A percentile compares a stretch with the other conserved stretches of the same genome.
phyloP scores from a whole-genome alignment of 2,329 filamentous ascomycete genomes.

The Bipolaris bicolor region DNA sequence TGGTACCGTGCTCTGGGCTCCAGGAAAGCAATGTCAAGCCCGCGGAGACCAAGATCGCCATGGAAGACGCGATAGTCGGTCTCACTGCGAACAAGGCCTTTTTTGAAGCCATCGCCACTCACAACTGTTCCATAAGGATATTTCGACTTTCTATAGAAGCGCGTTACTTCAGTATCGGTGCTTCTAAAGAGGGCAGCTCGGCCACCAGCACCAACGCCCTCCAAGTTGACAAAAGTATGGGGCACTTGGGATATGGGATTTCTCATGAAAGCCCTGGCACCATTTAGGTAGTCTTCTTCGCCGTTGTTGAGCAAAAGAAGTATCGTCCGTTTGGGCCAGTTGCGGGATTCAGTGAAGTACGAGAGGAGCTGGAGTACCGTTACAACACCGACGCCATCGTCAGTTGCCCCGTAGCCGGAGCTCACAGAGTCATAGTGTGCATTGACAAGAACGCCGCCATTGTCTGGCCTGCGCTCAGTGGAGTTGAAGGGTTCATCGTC shows the following conservation, averaged over 20 bases:
- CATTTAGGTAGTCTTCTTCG: conserved; percentile 91
- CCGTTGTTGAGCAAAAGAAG: conserved; percentile 91
- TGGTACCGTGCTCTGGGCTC: conserved; percentile 86
- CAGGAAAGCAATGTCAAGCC: conserved; percentile 91
- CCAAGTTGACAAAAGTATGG: conserved; percentile 90
- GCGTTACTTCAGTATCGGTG: conserved; percentile 84
- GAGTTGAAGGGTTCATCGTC: conserved; percentile 77
- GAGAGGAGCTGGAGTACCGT: conserved; percentile 83
- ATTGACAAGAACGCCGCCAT: conserved; percentile 86
- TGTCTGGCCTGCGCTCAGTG: conserved; percentile 51
- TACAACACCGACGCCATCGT: conserved; percentile 91
- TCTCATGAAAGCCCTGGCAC: conserved; percentile 81
- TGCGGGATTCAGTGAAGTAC: conserved; percentile 74
- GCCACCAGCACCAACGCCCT: conserved; percentile 91
- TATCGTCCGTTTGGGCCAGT: conserved; percentile 78
- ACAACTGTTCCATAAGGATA: conserved; percentile 86
- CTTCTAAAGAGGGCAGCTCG: conserved; percentile 85
- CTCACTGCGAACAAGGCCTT: conserved; percentile 78
- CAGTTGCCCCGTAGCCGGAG: conserved; percentile 90
- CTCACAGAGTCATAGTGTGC: conserved; percentile 95
- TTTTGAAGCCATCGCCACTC: conserved; percentile 81
- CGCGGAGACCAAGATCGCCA: conserved; percentile 77
- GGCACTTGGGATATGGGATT: conserved; percentile 81
- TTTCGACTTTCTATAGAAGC: conserved; percentile 72
- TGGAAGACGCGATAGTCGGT: conserved; percentile 91